Evolutionary conservation across 1,284 basidiomycete species (phyloP), one percentile per base, ranked within the genome.

Genomic region (Singerocomus rubriflavus): DNA sequence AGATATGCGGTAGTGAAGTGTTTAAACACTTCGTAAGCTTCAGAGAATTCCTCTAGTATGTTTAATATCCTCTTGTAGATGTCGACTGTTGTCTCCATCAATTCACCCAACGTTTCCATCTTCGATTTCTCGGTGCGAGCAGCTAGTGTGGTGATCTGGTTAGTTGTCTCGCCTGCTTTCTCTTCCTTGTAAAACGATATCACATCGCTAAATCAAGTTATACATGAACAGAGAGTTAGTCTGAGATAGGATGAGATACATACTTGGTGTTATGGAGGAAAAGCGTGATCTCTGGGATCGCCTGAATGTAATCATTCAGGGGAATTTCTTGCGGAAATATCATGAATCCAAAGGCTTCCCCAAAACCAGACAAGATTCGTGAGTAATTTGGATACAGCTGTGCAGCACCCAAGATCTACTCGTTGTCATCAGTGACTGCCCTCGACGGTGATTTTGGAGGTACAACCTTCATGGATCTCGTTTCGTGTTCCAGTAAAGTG

Each of bases 151-250:
- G 69, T 68, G 7, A 71, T 54, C 32, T 66, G 65, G 38, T 71
- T 74, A 26, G 62, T 57, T 1, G 52, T 58, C 51, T 76, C 73
- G 0, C 64, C 62, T 0, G 41, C 61, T 3, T 62, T 40, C 44
- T 74, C 73, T 57, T 73, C 74, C 52, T 75, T 74, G 57, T 72
- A 73, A 44, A 73, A 76, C 0, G 70, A 75, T 0, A 75, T 50
- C n/a, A 73, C 54, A 37, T 76, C 71, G 35, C 72, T 75, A 29
- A 32, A 44, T 27, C 5, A 6, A 4, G 8, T 25, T 21, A 21
- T 21, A 21, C n/a, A 8, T 56, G 5, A 44, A 5, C 43, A 33
- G 17, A 3, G 8, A 5, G 25, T 16, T n/a, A 0, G 33, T 13
- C 2, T 7, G 17, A 37, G 26, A 38, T 11, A 16, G 6, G 17